Evolutionary conservation across 2,329 filamentous ascomycete species (phyloP).

Genomic region (Lecanosticta acicola): DNA sequence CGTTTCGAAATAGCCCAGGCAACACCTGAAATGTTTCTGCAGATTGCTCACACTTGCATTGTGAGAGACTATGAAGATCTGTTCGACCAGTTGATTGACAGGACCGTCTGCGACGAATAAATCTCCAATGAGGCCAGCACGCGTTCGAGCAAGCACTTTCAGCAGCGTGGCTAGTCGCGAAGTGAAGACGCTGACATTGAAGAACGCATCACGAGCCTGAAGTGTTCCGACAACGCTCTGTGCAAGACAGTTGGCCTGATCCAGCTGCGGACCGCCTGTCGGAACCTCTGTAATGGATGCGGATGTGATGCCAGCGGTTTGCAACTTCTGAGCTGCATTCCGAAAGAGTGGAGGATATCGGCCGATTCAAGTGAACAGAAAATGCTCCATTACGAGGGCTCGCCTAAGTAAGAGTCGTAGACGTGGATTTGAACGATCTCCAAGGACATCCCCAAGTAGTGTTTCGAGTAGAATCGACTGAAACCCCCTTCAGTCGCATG

Average conservation of each 20-base stretch:
- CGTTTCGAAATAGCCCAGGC: conserved; percentile 13
- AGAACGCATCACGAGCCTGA: background rate
- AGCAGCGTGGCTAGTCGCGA: background rate
- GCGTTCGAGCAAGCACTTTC: conserved; percentile 3
- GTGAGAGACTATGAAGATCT: conserved; percentile 11
- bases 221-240: background rate
- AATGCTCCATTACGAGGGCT: too few relatives aligned
- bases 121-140: conserved; percentile 3
- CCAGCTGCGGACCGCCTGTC: background rate
- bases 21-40: conserved; percentile 12
- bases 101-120: conserved; percentile 5
- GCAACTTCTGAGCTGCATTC: conserved; percentile 7
- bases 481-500: too few relatives aligned
- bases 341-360: conserved; percentile 8
- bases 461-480: too few relatives aligned
- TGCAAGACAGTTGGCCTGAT: background rate
- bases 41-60: conserved; percentile 18
- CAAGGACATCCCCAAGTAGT: too few relatives aligned
- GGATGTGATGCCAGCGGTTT: background rate
- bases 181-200: background rate
- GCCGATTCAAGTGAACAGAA: too few relatives aligned
- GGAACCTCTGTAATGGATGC: conserved; percentile 3
- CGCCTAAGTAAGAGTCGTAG: too few relatives aligned
- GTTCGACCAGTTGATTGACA: conserved; percentile 10
- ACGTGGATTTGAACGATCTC: too few relatives aligned